Conservation (phyloP, 78 protist genomes). For the Abeoforma whisleri region DNA sequence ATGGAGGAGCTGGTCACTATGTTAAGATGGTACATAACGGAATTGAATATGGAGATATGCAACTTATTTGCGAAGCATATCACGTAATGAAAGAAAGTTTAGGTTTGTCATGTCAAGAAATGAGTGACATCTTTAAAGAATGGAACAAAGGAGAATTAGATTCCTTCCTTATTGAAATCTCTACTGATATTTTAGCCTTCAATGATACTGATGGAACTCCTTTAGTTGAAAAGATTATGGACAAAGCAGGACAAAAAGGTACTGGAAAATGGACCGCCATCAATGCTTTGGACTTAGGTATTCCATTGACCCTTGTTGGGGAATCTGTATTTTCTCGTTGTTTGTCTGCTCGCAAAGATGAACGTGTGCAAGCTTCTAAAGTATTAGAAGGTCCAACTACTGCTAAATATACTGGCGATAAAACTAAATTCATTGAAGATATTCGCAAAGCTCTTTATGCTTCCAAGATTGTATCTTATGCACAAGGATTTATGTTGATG, state of each 20-base stretch:
- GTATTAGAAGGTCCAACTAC: constrained; percentile 53
- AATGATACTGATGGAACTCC: constrained; percentile 55
- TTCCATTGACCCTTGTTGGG: constrained; percentile 64
- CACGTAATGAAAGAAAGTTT: constrained; percentile 46
- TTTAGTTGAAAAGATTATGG: constrained; percentile 75
- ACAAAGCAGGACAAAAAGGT: constrained; percentile 87
- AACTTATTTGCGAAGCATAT: constrained; percentile 80
- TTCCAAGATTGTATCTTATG: constrained; percentile 77
- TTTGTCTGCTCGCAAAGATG: constrained; percentile 60
- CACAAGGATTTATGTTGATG: constrained; percentile 54
- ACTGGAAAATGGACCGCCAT: constrained; percentile 84
- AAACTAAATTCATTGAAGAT: constrained; percentile 49
- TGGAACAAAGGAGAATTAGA: constrained; percentile 80
- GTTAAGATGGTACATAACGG: constrained; percentile 97
- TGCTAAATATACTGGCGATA: constrained; percentile 47
- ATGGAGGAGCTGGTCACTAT: constrained; percentile 91
- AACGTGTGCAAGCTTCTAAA: constrained; percentile 61
- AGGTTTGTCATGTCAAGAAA: constrained; percentile 59
- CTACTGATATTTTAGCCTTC: constrained; percentile 65
- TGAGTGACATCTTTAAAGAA: constrained; percentile 63
- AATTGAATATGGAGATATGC: constrained; percentile 96
- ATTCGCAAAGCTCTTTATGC: constrained; percentile 75
- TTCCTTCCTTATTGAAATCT: constrained; percentile 85
- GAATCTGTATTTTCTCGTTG: constrained; percentile 69
- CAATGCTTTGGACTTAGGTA: constrained; percentile 60